Percentiles rank a stretch among this genome's conserved stretches.
Evolutionary conservation across 1,284 basidiomycete species (phyloP).

Genomic region (Malassezia yamatoensis): DNA sequence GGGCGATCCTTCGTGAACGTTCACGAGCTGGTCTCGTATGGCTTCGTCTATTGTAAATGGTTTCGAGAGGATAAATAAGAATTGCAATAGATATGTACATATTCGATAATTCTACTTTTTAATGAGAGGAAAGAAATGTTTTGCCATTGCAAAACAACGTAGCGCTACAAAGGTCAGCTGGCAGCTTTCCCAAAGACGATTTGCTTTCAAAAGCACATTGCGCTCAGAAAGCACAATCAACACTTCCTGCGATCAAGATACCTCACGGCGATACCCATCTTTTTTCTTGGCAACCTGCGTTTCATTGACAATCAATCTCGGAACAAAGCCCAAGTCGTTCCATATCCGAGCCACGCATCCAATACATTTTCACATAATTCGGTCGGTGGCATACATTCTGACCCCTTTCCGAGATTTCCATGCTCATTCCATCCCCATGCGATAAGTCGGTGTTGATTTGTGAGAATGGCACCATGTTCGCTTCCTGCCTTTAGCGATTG

Average conservation of each 20-base stretch:
- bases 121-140: no score
- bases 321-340: neutral
- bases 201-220: no score
- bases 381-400: neutral
- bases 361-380: neutral
- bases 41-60: conserved; percentile 25
- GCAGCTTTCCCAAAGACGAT: no score
- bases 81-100: no score
- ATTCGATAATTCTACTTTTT: no score
- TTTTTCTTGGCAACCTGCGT: neutral
- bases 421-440: conserved; percentile 20
- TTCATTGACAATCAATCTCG: no score
- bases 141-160: no score
- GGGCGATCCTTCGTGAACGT: conserved; percentile 32
- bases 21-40: conserved; percentile 34
- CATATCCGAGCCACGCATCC: conserved; percentile 3
- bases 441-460: neutral
- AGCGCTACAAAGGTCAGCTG: no score
- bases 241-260: no score
- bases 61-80: no score
- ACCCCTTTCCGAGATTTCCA: conserved; percentile 1
- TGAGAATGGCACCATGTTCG: conserved; percentile 6
- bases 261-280: no score
- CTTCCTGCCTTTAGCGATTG: neutral
- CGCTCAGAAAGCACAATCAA: no score